A percentile compares a stretch with the other conserved stretches of the same genome.
phyloP scores from a whole-genome alignment of 2,329 filamentous ascomycete genomes.

The Calonectria crousiana region DNA sequence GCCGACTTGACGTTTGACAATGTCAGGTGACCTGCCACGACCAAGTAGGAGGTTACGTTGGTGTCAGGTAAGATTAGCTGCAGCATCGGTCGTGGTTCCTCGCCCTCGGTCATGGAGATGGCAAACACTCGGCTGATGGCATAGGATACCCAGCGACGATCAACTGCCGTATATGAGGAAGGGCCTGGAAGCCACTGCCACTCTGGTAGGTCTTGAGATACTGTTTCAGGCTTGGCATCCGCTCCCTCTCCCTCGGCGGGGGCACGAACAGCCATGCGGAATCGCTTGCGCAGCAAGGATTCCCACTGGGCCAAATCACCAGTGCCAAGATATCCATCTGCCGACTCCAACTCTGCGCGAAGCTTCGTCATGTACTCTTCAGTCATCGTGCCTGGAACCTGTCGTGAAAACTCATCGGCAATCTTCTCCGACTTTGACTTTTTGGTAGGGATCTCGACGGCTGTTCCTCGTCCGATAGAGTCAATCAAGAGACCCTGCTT shows the following conservation, averaged over 20 bases:
- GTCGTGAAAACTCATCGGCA: slow-evolving; percentile 49
- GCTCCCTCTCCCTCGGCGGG: slow-evolving; percentile 32
- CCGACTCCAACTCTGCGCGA: slow-evolving; percentile 57
- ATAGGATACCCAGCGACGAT: slow-evolving; percentile 75
- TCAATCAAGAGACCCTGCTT: slow-evolving; percentile 77
- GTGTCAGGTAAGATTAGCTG: slow-evolving; percentile 60
- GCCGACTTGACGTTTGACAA: slow-evolving; percentile 69
- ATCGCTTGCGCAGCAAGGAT: slow-evolving; percentile 60
- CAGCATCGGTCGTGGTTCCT: slow-evolving; percentile 49
- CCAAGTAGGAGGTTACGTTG: slow-evolving; percentile 69
- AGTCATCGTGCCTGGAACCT: slow-evolving; percentile 63
- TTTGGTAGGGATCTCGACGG: slow-evolving; percentile 52
- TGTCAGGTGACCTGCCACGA: slow-evolving; percentile 71
- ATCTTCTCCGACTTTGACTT: slow-evolving; percentile 47
- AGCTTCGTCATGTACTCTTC: slow-evolving; percentile 62
- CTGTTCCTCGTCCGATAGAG: slow-evolving; percentile 75
- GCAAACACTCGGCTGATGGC: slow-evolving; percentile 72
- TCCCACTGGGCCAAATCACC: slow-evolving; percentile 65
- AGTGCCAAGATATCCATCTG: slow-evolving; percentile 61
- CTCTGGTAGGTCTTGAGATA: slow-evolving; percentile 50
- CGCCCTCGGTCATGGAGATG: slow-evolving; percentile 59
- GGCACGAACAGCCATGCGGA: slow-evolving; percentile 56
- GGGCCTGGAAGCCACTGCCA: slow-evolving; percentile 64
- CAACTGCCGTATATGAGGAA: slow-evolving; percentile 64
- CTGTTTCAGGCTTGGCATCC: slow-evolving; percentile 34